Base-by-base conservation (phyloP, 345 rosid species). In the Arabis hirsuta region DNA sequence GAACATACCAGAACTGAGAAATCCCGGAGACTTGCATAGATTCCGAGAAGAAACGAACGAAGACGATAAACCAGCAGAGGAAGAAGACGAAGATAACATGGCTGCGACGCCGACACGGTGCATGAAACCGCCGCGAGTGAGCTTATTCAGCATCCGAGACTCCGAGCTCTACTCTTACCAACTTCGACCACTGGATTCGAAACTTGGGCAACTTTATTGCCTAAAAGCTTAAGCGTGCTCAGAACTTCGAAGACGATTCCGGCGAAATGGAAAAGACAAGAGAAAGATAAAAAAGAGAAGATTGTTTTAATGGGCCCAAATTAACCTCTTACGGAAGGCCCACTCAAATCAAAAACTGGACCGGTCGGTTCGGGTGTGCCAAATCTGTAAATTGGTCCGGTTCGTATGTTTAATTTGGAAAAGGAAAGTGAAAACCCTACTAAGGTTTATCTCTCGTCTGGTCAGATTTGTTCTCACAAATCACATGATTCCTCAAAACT, bases 101-200 rank as follows among this genome's bases (percentile, higher is more conserved):
- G 83, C 50, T 27, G 73, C 43, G 8, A 69, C 71, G 12, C 73
- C 69, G 31, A 77, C 20, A 66, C 73, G 69, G 53, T 72, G 10
- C 26, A 62, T 51, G 57, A 71, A 57, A 76, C 50, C 76, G 38
- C 72, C 72, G 57, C 46, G 68, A 1, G 67, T 50, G 9, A 76
- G 76, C 20, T 71, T 71, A 1, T 58, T 76, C 9, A 71, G 80
- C 80, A 76, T 76, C 57, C 72, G 67, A 57, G 63, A 42, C 41
- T 57, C 66, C 55, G 29, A 32, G 14, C 46, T 50, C 50, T 52
- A 46, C 29, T 24, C 58, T 4, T 4, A 0, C 10, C 55, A 16
- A 31, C 41, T 29, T 52, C 55, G 62, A 67, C 42, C 62, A 74
- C 55, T 59, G 61, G 29, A 57, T 43, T 38, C 64, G 44, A 65